Evolutionary conservation across 441 rosid species (phyloP), one percentile per base, ranked within the genome.

Genomic region (Gossypium laxum): DNA sequence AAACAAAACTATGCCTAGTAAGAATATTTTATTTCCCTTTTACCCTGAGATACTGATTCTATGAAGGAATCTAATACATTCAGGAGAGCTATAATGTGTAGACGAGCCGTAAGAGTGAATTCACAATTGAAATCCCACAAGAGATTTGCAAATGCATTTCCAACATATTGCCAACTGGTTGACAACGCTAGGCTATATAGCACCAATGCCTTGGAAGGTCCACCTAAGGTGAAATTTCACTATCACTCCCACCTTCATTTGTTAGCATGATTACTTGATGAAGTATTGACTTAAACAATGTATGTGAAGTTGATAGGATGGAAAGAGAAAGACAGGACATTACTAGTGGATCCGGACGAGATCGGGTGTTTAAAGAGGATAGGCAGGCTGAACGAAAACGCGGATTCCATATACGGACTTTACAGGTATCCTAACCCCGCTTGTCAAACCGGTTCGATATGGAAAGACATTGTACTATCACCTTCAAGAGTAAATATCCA

Each of bases 11-110:
- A 43, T 38, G n/a, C 14, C 12, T 19, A 66, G 19, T 50, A 47
- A 12, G 55, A 32, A 2, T 14, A 17, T 1, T 11, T 51, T 5
- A 28, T 57, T 64, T 47, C 8, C 38, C 8, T 15, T 58, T 15
- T 34, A 67, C 50, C 41, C 21, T 65, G 26, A 72, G n/a, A 59
- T 67, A 71, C 69, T 78, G 50, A 72, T 24, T 17, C 15, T 11
- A 64, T 43, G 48, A 41, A n/a, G 11, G 26, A 61, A 45, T 69
- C 30, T 47, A 58, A 18, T 41, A 28, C 26, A 45, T 76, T 58
- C 89, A 93, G 98, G 93, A 86, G 98, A 83, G 96, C 98, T 67
- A 87, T 93, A 79, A 87, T 87, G 86, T 88, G 91, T 64, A 85
- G 96, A 81, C 82, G 98, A 85, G 98, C 95, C 3, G 98, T 91